Percentiles rank a stretch among this genome's conserved stretches.
Conservation (phyloP, 2,329 filamentous ascomycete species). For the Trichoderma semiorbis region DNA sequence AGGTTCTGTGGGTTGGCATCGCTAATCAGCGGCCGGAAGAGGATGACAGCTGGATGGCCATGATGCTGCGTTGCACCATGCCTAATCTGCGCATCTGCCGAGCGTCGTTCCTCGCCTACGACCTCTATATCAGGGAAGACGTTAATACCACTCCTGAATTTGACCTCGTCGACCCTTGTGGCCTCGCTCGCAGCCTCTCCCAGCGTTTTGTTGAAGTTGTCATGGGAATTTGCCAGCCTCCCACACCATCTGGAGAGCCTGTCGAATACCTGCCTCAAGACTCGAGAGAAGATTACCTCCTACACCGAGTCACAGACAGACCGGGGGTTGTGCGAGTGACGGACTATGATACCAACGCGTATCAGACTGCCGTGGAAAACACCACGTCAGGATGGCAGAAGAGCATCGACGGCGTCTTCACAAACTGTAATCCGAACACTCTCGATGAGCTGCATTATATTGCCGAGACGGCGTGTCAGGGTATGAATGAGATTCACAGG, state of each 20-base stretch:
- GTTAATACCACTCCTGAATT: conserved; percentile 31
- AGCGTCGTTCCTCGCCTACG: conserved; percentile 43
- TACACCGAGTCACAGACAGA: conserved; percentile 26
- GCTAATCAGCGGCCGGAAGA: conserved; percentile 40
- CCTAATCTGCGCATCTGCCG: conserved; percentile 40
- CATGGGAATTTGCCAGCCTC: conserved; percentile 39
- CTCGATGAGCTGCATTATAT: conserved; percentile 44
- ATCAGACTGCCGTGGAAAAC: conserved; percentile 38
- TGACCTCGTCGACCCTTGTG: conserved; percentile 42
- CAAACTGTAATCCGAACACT: conserved; percentile 42
- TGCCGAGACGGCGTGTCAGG: conserved; percentile 42
- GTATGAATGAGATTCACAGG: conserved; percentile 42
- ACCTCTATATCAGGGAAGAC: conserved; percentile 37
- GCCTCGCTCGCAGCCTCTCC: conserved; percentile 38
- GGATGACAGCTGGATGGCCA: conserved; percentile 42
- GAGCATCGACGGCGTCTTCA: conserved; percentile 43
- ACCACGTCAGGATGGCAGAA: conserved; percentile 41
- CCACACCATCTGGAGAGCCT: conserved; percentile 30
- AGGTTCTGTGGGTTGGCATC: conserved; percentile 44
- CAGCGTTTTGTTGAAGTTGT: conserved; percentile 48
- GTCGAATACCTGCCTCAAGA: conserved; percentile 35
- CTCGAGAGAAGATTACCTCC: conserved; percentile 26
- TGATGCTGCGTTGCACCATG: conserved; percentile 36
- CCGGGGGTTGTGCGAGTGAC: conserved; percentile 26
- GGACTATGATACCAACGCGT: conserved; percentile 37